Evolutionary conservation across 805 yeast species (phyloP), one percentile per base, ranked within the genome.

Genomic region (Ogataea salicorniae): DNA sequence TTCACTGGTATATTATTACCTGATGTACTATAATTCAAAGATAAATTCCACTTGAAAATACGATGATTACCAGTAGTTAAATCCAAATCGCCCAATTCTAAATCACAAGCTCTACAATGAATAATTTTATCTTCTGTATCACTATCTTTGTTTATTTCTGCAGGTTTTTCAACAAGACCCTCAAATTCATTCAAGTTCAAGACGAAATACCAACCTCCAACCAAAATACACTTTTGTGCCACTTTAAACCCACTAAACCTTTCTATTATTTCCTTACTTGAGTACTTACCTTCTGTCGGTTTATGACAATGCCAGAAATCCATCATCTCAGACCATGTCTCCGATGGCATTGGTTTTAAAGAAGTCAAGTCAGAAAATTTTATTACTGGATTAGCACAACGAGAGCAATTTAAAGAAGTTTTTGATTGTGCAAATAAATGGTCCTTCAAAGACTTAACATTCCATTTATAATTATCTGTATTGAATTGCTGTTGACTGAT

Each of bases 291-390:
- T 1, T 46, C 43, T 16, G 53, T 48, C 0, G 95, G 95, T 57
- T 84, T 85, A 60, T 92, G 97, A 61, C 99, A 92, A 63, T 92
- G 97, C 99, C 99, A 92, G 54, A 85, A 86, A 48, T 92, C 98
- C 95, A 92, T 85, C 76, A 94, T 70, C 62, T 92, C 99, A 14
- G 84, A 80, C 99, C 99, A 92, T 42, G 80, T 71, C 59, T 90
- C 97, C 1, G 95, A 85, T 0, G 99, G 99, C 82, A 92, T 78
- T 36, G 87, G 87, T 45, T 67, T 59, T 40, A 80, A 66, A 14
- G 60, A 64, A 4, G 40, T 20, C 16, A 72, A 60, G 0, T 61
- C 42, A 0, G 38, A n/a, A 75, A 79, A 14, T 29, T 49, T 39
- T 66, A 71, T 51, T 3, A 64, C 13, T 5, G 17, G 15, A 2